Evolutionary conservation across 2,329 filamentous ascomycete genomes (phyloP).

Genomic region (Lachnellula arida): DNA sequence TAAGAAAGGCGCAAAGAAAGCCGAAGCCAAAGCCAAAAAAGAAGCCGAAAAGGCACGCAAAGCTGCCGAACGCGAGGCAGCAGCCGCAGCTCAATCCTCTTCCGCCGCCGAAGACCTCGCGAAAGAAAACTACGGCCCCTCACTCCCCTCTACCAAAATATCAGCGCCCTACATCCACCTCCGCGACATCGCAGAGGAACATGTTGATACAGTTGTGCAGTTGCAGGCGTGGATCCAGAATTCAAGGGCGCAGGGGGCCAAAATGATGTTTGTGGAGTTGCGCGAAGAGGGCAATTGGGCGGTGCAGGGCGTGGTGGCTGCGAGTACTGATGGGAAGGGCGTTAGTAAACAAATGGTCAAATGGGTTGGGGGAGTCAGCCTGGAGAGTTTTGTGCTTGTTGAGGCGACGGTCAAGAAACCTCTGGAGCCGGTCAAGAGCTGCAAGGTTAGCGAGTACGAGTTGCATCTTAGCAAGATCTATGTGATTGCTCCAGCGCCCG

Average conservation of each 20-base stretch:
- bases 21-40: constrained; percentile 80
- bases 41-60: constrained; percentile 74
- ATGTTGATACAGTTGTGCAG: constrained; percentile 66
- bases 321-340: constrained; percentile 55
- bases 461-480: constrained; percentile 85
- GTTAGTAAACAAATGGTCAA: constrained; percentile 91
- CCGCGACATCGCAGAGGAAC: constrained; percentile 56
- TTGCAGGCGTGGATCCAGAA: constrained; percentile 84
- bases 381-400: constrained; percentile 78
- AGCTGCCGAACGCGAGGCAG: constrained; percentile 70
- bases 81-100: constrained; percentile 59
- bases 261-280: constrained; percentile 87
- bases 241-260: constrained; percentile 79
- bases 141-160: constrained; percentile 53
- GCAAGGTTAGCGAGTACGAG: constrained; percentile 73
- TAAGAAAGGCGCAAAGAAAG: constrained; percentile 82
- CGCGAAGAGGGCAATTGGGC: constrained; percentile 69
- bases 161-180: constrained; percentile 55
- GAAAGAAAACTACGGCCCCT: constrained; percentile 75
- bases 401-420: constrained; percentile 79
- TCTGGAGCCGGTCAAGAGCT: constrained; percentile 82
- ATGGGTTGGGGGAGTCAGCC: constrained; percentile 69
- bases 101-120: constrained; percentile 61
- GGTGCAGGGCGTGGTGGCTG: constrained; percentile 75
- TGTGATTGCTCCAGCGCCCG: constrained; percentile 61